Conservation (phyloP, 2,329 filamentous ascomycete genomes). For the Fusarium udum region DNA sequence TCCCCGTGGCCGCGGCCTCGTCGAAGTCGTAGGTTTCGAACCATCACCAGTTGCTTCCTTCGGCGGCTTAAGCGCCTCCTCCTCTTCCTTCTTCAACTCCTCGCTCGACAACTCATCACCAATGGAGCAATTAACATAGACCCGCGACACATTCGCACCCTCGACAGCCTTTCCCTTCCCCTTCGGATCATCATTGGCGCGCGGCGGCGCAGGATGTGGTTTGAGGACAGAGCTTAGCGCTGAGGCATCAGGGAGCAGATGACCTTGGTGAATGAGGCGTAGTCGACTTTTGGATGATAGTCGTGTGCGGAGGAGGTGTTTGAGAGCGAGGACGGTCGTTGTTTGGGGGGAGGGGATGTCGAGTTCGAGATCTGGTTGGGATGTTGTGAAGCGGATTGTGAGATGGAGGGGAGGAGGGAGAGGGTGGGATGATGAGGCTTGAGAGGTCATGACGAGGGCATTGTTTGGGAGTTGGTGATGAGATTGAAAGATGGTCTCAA, state of each 20-base stretch:
- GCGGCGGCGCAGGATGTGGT: constrained; percentile 66
- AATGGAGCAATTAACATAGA: constrained; percentile 95
- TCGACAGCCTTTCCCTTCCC: constrained; percentile 70
- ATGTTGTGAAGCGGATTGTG: constrained; percentile 89
- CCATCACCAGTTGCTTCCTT: constrained; percentile 59
- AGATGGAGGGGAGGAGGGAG: constrained; percentile 68
- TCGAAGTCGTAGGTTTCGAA: constrained; percentile 44
- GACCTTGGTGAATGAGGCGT: constrained; percentile 89
- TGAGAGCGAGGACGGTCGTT: constrained; percentile 81
- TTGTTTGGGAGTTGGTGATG: constrained; percentile 3
- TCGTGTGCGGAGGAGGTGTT: constrained; percentile 79
- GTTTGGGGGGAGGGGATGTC: constrained; percentile 73
- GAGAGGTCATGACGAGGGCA: constrained; percentile 44
- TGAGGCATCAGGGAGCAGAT: constrained; percentile 79
- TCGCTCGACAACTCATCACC: constrained; percentile 74
- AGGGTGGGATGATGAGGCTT: constrained; percentile 29
- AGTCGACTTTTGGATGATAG: constrained; percentile 77
- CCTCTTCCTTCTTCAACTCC: constrained; percentile 76
- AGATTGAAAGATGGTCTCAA: not conserved
- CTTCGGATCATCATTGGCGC: constrained; percentile 41
- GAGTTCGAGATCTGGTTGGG: constrained; percentile 83
- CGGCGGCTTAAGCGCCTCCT: constrained; percentile 51
- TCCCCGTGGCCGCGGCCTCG: constrained; percentile 64
- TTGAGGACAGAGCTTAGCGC: constrained; percentile 75
- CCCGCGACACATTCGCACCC: constrained; percentile 62